These are phyloP conservation scores for Mortierella sp. DNA, from an alignment of 371 early-diverging fungal genomes.

Conservation along the genomic window DNA sequence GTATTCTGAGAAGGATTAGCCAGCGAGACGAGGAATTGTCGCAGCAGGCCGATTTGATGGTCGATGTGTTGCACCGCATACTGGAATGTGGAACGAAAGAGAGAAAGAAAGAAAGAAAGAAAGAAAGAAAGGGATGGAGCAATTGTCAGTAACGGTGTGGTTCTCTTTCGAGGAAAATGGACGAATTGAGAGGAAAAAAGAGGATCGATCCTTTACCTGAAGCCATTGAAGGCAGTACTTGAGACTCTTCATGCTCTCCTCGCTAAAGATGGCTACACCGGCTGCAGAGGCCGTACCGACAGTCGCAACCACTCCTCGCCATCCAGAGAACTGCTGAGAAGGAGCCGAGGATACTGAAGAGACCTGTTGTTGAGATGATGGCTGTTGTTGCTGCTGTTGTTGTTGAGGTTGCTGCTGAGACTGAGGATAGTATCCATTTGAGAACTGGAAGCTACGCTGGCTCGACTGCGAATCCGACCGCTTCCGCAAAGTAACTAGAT, in stretches of 20 bases:
- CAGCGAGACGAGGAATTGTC: conserved; percentile 69
- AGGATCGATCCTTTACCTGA: conserved; percentile 21
- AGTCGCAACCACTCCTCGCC: conserved; percentile 80
- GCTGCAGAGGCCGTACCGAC: conserved; percentile 78
- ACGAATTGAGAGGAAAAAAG: background rate
- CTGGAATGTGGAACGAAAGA: conserved; percentile 32
- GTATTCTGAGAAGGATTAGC: conserved; percentile 54
- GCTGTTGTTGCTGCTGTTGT: conserved; percentile 23
- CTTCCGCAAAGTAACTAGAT: conserved; percentile 32
- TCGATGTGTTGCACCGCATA: conserved; percentile 89
- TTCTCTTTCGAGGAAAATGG: background rate
- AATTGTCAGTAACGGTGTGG: background rate
- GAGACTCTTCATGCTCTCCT: conserved; percentile 82
- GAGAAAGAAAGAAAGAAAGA: too few species aligned
- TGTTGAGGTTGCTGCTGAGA: conserved; percentile 27
- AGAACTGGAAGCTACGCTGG: conserved; percentile 37
- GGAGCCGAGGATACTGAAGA: conserved; percentile 18
- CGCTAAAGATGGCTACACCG: conserved; percentile 79
- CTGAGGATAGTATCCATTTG: conserved; percentile 44
- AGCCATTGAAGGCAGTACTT: conserved; percentile 87
- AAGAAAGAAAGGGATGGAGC: background rate
- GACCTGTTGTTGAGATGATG: background rate
- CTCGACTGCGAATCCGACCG: conserved; percentile 50
- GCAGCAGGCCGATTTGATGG: conserved; percentile 78
- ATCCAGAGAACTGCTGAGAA: conserved; percentile 58